Evolutionary conservation across 495 filamentous ascomycete species (phyloP).

Genomic region (Hypoxylon crocopeplum): DNA sequence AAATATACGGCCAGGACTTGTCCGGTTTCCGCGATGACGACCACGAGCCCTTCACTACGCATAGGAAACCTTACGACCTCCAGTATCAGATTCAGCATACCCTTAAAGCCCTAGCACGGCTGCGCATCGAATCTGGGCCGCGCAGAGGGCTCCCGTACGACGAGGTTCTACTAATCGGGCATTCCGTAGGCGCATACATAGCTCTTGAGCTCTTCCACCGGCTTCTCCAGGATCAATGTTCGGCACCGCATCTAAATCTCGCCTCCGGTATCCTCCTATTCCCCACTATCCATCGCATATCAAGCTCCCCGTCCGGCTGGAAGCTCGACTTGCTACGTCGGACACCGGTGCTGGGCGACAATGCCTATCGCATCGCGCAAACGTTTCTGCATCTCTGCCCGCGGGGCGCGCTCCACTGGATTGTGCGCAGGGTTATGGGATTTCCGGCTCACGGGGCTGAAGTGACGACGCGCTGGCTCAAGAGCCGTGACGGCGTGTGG

Average conservation of each 20-base stretch:
- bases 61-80: conserved; percentile 55
- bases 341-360: conserved; percentile 61
- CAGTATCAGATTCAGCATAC: conserved; percentile 66
- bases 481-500: conserved; percentile 67
- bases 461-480: conserved; percentile 69
- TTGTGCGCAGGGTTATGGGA: conserved; percentile 57
- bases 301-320: conserved; percentile 66
- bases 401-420: conserved; percentile 42
- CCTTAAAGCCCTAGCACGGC: conserved; percentile 39
- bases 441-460: conserved; percentile 64
- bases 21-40: conserved; percentile 70
- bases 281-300: conserved; percentile 79
- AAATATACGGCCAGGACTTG: conserved; percentile 75
- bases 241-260: conserved; percentile 28
- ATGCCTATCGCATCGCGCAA: conserved; percentile 60
- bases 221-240: conserved; percentile 44
- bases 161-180: conserved; percentile 78
- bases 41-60: conserved; percentile 47
- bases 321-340: conserved; percentile 60
- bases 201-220: conserved; percentile 72
- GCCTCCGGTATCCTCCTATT: conserved; percentile 72
- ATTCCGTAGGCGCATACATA: conserved; percentile 83
- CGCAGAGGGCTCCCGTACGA: conserved; percentile 40
- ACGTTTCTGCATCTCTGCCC: conserved; percentile 57
- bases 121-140: conserved; percentile 25